Conservation (phyloP, 495 filamentous ascomycete genomes). For the Mytilinidion resinicola region DNA sequence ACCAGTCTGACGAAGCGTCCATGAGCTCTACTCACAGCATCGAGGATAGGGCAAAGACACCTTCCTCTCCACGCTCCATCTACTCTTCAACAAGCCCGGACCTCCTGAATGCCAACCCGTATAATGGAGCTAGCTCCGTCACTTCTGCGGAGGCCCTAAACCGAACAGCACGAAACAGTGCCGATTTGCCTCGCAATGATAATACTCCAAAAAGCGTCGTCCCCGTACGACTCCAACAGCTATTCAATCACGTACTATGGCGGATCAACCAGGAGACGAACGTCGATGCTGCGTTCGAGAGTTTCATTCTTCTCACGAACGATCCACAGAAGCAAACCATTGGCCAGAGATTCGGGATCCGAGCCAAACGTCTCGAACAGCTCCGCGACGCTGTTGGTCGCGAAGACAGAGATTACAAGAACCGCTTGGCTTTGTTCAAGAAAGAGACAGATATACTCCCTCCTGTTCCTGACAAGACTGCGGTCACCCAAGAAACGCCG, state of each 20-base stretch:
- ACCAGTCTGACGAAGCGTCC: constrained; percentile 43
- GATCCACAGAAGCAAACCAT: constrained; percentile 49
- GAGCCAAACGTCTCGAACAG: constrained; percentile 54
- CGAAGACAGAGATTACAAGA: constrained; percentile 55
- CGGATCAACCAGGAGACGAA: constrained; percentile 46
- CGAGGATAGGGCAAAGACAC: constrained; percentile 41
- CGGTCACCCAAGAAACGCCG: constrained; percentile 5
- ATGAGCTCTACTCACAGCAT: constrained; percentile 46
- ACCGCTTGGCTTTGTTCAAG: constrained; percentile 44
- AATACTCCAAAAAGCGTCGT: constrained; percentile 31
- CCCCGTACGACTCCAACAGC: constrained; percentile 45
- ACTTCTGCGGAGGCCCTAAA: constrained; percentile 13
- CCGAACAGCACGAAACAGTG: constrained; percentile 24
- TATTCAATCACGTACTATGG: constrained; percentile 59
- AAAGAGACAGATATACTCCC: constrained; percentile 40
- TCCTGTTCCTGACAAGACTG: constrained; percentile 16
- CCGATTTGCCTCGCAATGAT: constrained; percentile 6
- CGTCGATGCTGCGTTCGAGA: constrained; percentile 40
- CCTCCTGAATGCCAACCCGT: constrained; percentile 42
- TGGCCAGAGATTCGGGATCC: constrained; percentile 56
- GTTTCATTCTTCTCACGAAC: constrained; percentile 52
- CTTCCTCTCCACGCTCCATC: constrained; percentile 45
- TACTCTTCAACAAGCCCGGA: constrained; percentile 27
- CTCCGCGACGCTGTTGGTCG: constrained; percentile 52
- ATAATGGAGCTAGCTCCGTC: constrained; percentile 32